Conservation (phyloP, 768 basidiomycete species). For the Amanita exitialis region DNA sequence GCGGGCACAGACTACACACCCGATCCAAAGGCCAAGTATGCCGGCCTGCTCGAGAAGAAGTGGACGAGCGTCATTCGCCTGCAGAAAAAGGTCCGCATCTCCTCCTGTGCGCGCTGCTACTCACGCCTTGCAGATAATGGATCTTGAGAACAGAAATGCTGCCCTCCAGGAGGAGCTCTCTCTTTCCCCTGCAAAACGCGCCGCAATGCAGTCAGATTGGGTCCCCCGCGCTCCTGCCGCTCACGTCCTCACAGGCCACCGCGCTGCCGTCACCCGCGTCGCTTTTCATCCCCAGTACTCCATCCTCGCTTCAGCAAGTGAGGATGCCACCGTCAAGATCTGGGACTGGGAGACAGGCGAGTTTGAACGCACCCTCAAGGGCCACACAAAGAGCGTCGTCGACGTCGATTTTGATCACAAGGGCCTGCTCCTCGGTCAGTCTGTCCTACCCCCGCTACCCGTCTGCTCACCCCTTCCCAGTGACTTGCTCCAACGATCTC, state of each 20-base stretch:
- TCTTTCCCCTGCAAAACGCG: conserved; percentile 39
- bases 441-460: background rate
- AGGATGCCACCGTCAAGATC: conserved; percentile 84
- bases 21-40: conserved; percentile 80
- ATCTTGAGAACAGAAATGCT: conserved; percentile 78
- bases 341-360: conserved; percentile 98
- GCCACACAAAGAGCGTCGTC: conserved; percentile 82
- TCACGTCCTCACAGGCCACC: conserved; percentile 68
- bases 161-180: conserved; percentile 64
- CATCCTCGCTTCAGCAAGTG: conserved; percentile 75
- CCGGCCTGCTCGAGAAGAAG: conserved; percentile 90
- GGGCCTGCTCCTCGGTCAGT: conserved; percentile 68
- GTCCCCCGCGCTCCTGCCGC: conserved; percentile 79
- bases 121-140: conserved; percentile 66
- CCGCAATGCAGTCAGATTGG: conserved; percentile 72
- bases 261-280: conserved; percentile 65
- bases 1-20: conserved; percentile 55
- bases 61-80: conserved; percentile 95
- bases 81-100: conserved; percentile 74
- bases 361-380: conserved; percentile 84
- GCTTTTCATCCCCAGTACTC: conserved; percentile 86
- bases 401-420: conserved; percentile 87
- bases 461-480: conserved; percentile 10
- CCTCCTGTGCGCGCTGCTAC: background rate
- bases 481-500: conserved; percentile 69